Evolutionary conservation across 257 asterid species (phyloP), one percentile per base, ranked within the genome.

Genomic region (Paulownia fortunei): DNA sequence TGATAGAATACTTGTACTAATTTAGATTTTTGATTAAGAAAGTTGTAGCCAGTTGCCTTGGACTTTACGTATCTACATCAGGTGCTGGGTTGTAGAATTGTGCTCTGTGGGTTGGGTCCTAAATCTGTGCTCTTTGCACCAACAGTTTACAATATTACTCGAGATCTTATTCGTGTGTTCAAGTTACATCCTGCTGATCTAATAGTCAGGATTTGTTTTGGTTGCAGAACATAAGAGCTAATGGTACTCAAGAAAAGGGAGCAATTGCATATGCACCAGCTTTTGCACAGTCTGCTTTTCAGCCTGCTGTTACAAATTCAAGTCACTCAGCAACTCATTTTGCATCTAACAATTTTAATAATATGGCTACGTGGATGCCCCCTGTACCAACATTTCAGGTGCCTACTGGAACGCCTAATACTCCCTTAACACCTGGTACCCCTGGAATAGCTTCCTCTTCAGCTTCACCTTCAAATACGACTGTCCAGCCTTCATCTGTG

Each of bases 371-470:
- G 44, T 79, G 87, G 79, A 74, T 85, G 64, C 83, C 86, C 54
- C 86, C 83, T 24, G 69, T 75, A 46, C 84, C 89, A 24, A 64
- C 81, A 42, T 87, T 81, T 83, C 92, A 86, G 36, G 84, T 83
- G 61, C 86, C 84, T 58, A 69, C 78, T 6, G 90, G 85, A 56
- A 78, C 81, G 60, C 87, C 86, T 69, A 85, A 79, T 74, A 71
- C 86, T 71, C 87, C 89, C 44, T 51, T 72, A 30, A 72, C 84
- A 13, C 85, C 84, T 71, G 86, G 82, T 41, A 80, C 91, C 23
- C 87, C 92, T 32, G 92, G 91, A 74, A 80, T 82, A n/a, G 74
- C 88, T 77, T 81, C 79, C 44, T 65, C 84, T 54, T 27, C 64
- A 19, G 79, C 78, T 73, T 81, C 84, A 72, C 60, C 86, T 74